These are phyloP conservation scores for Hanseniaspora singularis DNA, from an alignment of 805 yeast species.

Conservation along the genomic window DNA sequence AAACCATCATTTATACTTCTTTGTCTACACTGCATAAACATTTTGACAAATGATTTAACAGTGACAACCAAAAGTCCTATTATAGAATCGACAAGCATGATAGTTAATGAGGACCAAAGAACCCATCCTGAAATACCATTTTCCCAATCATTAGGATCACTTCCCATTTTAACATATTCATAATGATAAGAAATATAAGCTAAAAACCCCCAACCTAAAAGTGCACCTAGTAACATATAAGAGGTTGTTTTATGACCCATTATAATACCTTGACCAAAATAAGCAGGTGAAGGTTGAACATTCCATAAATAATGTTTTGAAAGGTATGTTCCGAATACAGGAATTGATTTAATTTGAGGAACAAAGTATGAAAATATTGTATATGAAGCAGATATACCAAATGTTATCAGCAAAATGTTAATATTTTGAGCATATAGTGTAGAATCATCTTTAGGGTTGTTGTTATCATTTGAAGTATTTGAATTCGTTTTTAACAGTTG, in stretches of 20 bases:
- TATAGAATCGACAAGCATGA: slow-evolving; percentile 85
- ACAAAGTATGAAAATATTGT: slow-evolving; percentile 61
- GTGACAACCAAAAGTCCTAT: slow-evolving; percentile 63
- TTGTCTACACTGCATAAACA: slow-evolving; percentile 15
- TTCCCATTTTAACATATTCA: slow-evolving; percentile 83
- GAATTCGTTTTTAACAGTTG: slow-evolving; percentile 20
- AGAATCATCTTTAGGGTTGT: neutral
- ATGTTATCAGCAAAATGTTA: slow-evolving; percentile 46
- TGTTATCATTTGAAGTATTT: neutral
- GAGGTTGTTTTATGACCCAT: slow-evolving; percentile 91
- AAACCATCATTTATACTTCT: neutral
- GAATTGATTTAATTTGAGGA: slow-evolving; percentile 57
- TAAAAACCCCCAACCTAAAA: slow-evolving; percentile 85
- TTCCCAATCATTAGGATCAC: slow-evolving; percentile 71
- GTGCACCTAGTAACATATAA: slow-evolving; percentile 80
- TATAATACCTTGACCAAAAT: slow-evolving; percentile 92
- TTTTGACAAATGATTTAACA: slow-evolving; percentile 31
- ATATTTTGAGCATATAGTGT: slow-evolving; percentile 44
- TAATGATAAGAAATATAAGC: slow-evolving; percentile 60
- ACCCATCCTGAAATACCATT: slow-evolving; percentile 96
- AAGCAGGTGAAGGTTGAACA: slow-evolving; percentile 93
- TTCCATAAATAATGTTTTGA: slow-evolving; percentile 67
- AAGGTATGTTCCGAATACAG: slow-evolving; percentile 58
- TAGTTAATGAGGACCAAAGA: slow-evolving; percentile 81
- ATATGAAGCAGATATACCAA: slow-evolving; percentile 56